A percentile compares a stretch with the other conserved stretches of the same genome.
Conservation (phyloP, 345 rosid genomes). For the Physaria fendleri region DNA sequence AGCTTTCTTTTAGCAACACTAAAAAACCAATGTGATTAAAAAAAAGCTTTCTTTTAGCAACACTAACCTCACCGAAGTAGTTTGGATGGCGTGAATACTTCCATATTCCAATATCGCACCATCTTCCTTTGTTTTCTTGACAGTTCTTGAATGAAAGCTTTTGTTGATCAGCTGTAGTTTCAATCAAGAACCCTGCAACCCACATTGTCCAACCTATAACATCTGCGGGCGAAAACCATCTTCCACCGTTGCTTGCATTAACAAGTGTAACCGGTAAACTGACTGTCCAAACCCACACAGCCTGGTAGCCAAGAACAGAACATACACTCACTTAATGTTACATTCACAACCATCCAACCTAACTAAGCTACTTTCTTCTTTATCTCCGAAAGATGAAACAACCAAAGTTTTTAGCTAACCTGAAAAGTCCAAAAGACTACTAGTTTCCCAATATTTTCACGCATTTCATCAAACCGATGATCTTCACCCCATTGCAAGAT, state of each 20-base stretch:
- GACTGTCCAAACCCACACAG: slow-evolving; percentile 95
- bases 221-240: slow-evolving; percentile 54
- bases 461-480: slow-evolving; percentile 82
- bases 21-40: slow-evolving; percentile 15
- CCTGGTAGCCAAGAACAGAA: slow-evolving; percentile 36
- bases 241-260: slow-evolving; percentile 68
- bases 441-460: slow-evolving; percentile 56
- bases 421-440: slow-evolving; percentile 81
- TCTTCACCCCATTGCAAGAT: slow-evolving; percentile 96
- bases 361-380: not conserved
- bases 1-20: slow-evolving; percentile 11
- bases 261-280: slow-evolving; percentile 86
- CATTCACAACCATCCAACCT: slow-evolving; percentile 3
- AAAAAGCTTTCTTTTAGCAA: not conserved
- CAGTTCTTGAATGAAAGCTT: slow-evolving; percentile 70
- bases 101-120: slow-evolving; percentile 89
- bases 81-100: slow-evolving; percentile 82
- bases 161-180: slow-evolving; percentile 85
- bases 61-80: slow-evolving; percentile 88
- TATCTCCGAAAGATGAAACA: slow-evolving; percentile 1
- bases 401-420: slow-evolving; percentile 33
- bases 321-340: not conserved
- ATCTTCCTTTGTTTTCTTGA: slow-evolving; percentile 71
- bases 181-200: slow-evolving; percentile 50
- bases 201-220: slow-evolving; percentile 87